Base-by-base conservation (phyloP, 192 early-diverging fungal genomes). In the Rhizophagus clarus region DNA sequence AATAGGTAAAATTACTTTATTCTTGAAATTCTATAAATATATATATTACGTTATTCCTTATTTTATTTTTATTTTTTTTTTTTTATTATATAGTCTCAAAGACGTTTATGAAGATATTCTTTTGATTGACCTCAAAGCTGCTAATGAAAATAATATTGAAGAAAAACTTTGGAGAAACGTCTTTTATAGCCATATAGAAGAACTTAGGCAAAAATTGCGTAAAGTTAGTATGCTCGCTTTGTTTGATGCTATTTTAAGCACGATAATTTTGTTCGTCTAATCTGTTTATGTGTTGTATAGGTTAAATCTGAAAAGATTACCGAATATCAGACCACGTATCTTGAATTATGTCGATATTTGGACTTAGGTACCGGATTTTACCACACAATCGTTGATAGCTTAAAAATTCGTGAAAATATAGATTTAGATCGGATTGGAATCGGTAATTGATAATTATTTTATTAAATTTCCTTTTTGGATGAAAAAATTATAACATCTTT, bases 91-190 rank as follows among this genome's bases (percentile, higher is more conserved):
- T 28, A 90, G 89, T 64, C 79, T 90, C 15, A 87, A 88, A 68
- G 80, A 83, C 34, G 68, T 88, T 12, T 90, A 89, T 67, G 84
- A 85, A 60, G 76, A 81, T 12, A 79, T 88, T 45, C 51, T 90
- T 26, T 72, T 87, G 12, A 82, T 66, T 22, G 88, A 90, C 78
- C 69, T 89, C 11, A 67, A 82, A 61, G 82, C 85, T 69, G 88
- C 89, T 62, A 84, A 81, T 51, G 81, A 87, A 51, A 81, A 88
- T 62, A 84, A 82, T 24, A 86, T 88, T 61, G 88, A 90, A 74
- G 89, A 90, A 64, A 86, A 85, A 72, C 83, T 90, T 32, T 90
- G 89, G 89, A 66, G 89, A 69, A 83, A 88, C 51, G 84, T 89
- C 20, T 85, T 90, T 82, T 89, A 90, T 84, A 82, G 85, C 61